Evolutionary conservation across 2,329 filamentous ascomycete species (phyloP).

Genomic region (Passalora sequoiae): DNA sequence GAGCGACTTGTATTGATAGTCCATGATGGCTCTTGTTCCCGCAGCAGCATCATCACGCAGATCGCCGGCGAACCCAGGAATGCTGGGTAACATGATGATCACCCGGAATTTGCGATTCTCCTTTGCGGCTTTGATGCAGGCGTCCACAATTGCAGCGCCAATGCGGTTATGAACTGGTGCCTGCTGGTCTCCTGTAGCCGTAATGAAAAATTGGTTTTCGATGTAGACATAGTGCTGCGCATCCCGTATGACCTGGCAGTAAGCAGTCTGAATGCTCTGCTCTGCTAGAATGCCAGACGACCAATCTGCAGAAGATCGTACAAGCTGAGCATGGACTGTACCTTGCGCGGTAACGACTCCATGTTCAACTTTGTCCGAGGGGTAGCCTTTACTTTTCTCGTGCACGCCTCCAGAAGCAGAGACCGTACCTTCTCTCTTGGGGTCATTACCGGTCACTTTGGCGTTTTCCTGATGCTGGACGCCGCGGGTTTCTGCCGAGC

Average conservation of each 20-base stretch:
- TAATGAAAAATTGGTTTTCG: conserved; percentile 97
- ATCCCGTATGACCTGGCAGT: conserved; percentile 75
- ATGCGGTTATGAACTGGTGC: conserved; percentile 81
- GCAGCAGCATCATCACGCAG: conserved; percentile 74
- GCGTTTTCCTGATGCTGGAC: conserved; percentile 28
- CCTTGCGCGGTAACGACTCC: conserved; percentile 50
- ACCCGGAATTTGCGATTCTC: conserved; percentile 84
- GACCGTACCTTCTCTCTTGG: conserved; percentile 29
- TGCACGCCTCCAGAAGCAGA: conserved; percentile 31
- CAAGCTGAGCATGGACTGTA: conserved; percentile 73
- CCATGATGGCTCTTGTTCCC: conserved; percentile 92
- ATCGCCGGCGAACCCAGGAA: conserved; percentile 92
- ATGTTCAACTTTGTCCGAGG: conserved; percentile 23
- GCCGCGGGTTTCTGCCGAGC: conserved; percentile 2
- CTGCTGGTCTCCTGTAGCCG: conserved; percentile 77
- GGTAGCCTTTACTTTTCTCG: conserved; percentile 29
- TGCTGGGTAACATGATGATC: conserved; percentile 82
- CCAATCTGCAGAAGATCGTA: conserved; percentile 91
- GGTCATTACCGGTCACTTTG: conserved; percentile 32
- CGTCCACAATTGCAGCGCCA: conserved; percentile 84
- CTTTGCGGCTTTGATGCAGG: conserved; percentile 72
- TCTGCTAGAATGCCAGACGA: conserved; percentile 83
- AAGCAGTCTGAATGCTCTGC: conserved; percentile 82
- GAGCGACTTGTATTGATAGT: conserved; percentile 97
- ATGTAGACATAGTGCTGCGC: conserved; percentile 95